These are phyloP conservation scores for Actinidia chinensis DNA, from an alignment of 179 eudicot genomes.

Conservation along the genomic window DNA sequence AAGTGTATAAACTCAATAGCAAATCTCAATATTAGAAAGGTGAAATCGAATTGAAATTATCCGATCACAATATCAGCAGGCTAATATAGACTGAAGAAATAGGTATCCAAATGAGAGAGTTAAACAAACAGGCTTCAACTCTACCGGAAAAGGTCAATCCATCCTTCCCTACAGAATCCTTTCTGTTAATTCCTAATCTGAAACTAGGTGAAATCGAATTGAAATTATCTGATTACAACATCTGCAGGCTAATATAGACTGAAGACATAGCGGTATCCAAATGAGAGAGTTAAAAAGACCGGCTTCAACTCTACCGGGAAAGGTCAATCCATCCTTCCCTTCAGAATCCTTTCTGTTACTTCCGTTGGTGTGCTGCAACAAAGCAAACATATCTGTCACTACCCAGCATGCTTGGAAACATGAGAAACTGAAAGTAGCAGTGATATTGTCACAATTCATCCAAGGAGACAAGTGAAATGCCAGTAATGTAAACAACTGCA, in stretches of 20 bases:
- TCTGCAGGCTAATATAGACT: neutral
- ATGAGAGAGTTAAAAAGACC: slow-evolving; percentile 7
- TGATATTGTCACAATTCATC: no score
- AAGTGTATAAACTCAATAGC: no score
- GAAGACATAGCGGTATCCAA: slow-evolving; percentile 10
- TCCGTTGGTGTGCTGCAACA: slow-evolving; percentile 79
- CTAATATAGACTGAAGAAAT: slow-evolving; percentile 13
- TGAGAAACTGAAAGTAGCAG: neutral
- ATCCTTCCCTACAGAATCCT: slow-evolving; percentile 17
- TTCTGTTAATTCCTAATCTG: neutral
- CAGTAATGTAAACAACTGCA: no score
- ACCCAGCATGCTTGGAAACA: neutral
- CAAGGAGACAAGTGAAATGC: no score
- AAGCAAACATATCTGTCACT: slow-evolving; percentile 3
- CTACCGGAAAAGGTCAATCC: neutral
- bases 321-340: slow-evolving; percentile 58
- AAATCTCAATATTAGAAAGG: no score
- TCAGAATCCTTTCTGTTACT: slow-evolving; percentile 76
- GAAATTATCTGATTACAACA: slow-evolving; percentile 10
- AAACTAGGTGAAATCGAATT: neutral
- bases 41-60: slow-evolving; percentile 2
- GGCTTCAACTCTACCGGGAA: neutral
- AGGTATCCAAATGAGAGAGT: neutral
- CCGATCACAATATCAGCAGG: slow-evolving; percentile 1
- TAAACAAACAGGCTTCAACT: slow-evolving; percentile 3